Evolutionary conservation across 2,329 filamentous ascomycete species (phyloP).

Genomic region (Acephala macrosclerotiorum): DNA sequence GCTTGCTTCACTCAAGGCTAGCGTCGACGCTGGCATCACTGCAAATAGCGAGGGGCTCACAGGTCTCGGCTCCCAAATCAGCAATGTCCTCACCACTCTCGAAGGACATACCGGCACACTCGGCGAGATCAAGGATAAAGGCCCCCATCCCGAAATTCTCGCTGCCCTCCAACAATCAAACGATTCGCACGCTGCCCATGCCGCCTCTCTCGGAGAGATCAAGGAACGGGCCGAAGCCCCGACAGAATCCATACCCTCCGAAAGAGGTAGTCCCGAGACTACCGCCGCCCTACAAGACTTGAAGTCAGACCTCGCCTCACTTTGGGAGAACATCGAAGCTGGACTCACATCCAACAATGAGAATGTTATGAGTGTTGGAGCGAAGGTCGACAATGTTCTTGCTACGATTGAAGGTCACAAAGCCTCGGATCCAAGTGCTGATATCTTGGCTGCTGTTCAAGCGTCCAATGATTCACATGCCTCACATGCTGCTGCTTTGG

Average conservation of each 20-base stretch:
- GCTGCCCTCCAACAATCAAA: constrained; percentile 37
- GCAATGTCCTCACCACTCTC: constrained; percentile 30
- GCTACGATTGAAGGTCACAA: constrained; percentile 34
- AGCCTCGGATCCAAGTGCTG: constrained; percentile 30
- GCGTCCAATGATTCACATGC: constrained; percentile 39
- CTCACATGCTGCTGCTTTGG: constrained; percentile 33
- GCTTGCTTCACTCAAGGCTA: constrained; percentile 33
- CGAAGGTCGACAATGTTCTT: constrained; percentile 37
- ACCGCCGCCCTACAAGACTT: constrained; percentile 27
- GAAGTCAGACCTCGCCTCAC: constrained; percentile 28
- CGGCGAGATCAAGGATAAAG: constrained; percentile 33
- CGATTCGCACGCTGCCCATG: constrained; percentile 35
- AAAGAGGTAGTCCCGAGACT: constrained; percentile 12
- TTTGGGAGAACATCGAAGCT: constrained; percentile 36
- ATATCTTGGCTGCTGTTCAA: constrained; percentile 39
- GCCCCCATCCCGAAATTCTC: constrained; percentile 32
- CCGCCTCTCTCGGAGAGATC: constrained; percentile 30
- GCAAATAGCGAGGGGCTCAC: constrained; percentile 29
- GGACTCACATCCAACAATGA: constrained; percentile 34
- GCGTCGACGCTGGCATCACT: constrained; percentile 28
- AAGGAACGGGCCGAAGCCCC: constrained; percentile 31
- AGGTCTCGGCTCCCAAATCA: constrained; percentile 33
- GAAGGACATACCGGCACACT: constrained; percentile 33
- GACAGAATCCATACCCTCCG: constrained; percentile 9
- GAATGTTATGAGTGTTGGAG: constrained; percentile 30